phyloP scores from a whole-genome alignment of 371 early-diverging fungal genomes.

The Lichtheimia corymbifera region DNA sequence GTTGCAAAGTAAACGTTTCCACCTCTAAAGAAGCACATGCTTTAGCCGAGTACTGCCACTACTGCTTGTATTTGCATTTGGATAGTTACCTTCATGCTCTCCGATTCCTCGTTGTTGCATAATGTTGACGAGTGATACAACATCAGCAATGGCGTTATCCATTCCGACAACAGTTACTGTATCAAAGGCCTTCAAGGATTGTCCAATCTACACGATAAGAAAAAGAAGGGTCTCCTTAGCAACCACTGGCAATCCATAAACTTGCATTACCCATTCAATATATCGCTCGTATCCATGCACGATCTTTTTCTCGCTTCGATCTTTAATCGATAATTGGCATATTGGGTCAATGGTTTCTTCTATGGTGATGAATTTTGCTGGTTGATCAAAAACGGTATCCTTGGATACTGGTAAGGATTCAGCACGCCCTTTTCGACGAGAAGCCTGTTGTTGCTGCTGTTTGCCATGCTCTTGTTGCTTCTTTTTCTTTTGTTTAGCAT shows the following conservation, averaged over 20 bases:
- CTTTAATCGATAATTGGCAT: slow-evolving; percentile 12
- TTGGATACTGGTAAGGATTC: neutral
- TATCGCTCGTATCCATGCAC: slow-evolving; percentile 47
- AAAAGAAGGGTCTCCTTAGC: neutral
- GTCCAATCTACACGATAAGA: slow-evolving; percentile 22
- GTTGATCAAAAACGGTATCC: slow-evolving; percentile 7
- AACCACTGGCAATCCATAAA: neutral
- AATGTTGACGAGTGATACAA: slow-evolving; percentile 39
- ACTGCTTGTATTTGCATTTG: neutral
- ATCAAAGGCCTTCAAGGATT: slow-evolving; percentile 30
- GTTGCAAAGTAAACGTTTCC: slow-evolving; percentile 37
- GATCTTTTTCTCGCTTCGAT: slow-evolving; percentile 1
- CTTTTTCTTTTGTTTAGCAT: neutral
- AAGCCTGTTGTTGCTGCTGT: neutral
- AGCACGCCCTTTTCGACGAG: neutral
- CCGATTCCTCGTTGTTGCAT: slow-evolving; percentile 39
- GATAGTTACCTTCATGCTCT: slow-evolving; percentile 37
- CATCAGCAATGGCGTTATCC: slow-evolving; percentile 42
- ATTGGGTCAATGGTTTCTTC: slow-evolving; percentile 43
- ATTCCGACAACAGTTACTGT: slow-evolving; percentile 42
- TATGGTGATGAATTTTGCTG: slow-evolving; percentile 36
- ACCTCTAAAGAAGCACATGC: slow-evolving; percentile 19
- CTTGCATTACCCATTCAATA: slow-evolving; percentile 34
- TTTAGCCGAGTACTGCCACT: neutral
- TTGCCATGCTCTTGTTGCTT: neutral